These are phyloP conservation scores for Conoideocrella luteorostrata DNA, from an alignment of 2,329 filamentous ascomycete species.

Conservation along the genomic window DNA sequence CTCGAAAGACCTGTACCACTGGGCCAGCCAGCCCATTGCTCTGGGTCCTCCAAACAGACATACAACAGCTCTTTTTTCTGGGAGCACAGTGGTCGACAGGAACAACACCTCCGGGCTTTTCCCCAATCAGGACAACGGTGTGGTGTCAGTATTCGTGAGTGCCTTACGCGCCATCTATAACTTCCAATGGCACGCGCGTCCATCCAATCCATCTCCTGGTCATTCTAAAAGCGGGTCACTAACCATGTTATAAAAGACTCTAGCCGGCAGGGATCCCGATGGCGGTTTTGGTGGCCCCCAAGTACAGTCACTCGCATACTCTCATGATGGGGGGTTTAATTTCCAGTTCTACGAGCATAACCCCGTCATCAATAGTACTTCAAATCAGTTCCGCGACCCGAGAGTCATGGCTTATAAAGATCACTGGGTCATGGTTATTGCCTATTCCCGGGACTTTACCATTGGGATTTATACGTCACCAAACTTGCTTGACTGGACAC, in stretches of 20 bases:
- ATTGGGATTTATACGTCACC: slow-evolving; percentile 55
- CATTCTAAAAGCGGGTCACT: too few species aligned
- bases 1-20: slow-evolving; percentile 54
- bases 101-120: slow-evolving; percentile 65
- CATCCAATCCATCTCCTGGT: too few species aligned
- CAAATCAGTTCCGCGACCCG: slow-evolving; percentile 57
- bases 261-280: slow-evolving; percentile 5
- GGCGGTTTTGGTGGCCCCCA: slow-evolving; percentile 23
- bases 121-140: slow-evolving; percentile 49
- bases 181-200: too few species aligned
- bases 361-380: slow-evolving; percentile 50
- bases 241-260: slow-evolving; percentile 16
- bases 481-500: slow-evolving; percentile 52
- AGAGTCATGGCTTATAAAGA: slow-evolving; percentile 54
- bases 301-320: slow-evolving; percentile 56
- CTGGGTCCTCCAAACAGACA: slow-evolving; percentile 42
- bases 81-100: slow-evolving; percentile 51
- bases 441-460: slow-evolving; percentile 44
- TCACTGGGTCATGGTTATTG: slow-evolving; percentile 52
- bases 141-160: slow-evolving; percentile 46
- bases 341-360: slow-evolving; percentile 55
- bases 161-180: too few species aligned
- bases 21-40: slow-evolving; percentile 59
- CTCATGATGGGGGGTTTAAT: slow-evolving; percentile 53
- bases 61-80: slow-evolving; percentile 43